A percentile compares a stretch with the other conserved stretches of the same genome.
These are phyloP conservation scores for Sugiyamaella qingdaonensis DNA, from an alignment of 805 yeast genomes.

Conservation along the genomic window DNA sequence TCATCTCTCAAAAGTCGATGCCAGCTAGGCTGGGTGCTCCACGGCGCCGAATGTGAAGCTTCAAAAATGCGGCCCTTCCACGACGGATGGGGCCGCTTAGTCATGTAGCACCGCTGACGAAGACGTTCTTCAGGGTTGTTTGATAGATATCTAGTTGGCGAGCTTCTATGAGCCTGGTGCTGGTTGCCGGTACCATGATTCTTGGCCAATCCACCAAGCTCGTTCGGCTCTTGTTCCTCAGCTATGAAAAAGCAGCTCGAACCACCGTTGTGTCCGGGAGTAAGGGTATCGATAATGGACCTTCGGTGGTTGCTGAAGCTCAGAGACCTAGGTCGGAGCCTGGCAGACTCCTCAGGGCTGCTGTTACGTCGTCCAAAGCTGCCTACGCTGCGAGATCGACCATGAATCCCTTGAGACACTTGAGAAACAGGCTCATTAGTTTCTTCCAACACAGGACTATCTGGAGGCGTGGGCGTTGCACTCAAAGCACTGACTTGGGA, in stretches of 20 bases:
- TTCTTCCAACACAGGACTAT: not conserved
- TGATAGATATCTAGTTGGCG: constrained; percentile 4
- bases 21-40: constrained; percentile 24
- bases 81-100: constrained; percentile 22
- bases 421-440: not conserved
- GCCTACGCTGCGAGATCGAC: not conserved
- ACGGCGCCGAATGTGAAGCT: constrained; percentile 9
- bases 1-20: constrained; percentile 24
- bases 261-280: not conserved
- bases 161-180: not conserved
- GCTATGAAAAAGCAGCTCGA: not conserved
- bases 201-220: not conserved
- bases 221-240: not conserved
- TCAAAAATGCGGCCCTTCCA: constrained; percentile 15
- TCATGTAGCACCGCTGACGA: constrained; percentile 18
- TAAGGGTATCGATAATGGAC: not conserved
- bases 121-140: constrained; percentile 18
- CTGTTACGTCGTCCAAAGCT: not conserved
- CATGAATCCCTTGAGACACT: not conserved
- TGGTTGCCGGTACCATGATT: not conserved
- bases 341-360: not conserved
- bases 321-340: not conserved
- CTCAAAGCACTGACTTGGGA: not conserved
- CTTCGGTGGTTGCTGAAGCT: not conserved
- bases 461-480: not conserved